Base-by-base conservation (phyloP, 345 rosid genomes). In the Citrus hindsii region DNA sequence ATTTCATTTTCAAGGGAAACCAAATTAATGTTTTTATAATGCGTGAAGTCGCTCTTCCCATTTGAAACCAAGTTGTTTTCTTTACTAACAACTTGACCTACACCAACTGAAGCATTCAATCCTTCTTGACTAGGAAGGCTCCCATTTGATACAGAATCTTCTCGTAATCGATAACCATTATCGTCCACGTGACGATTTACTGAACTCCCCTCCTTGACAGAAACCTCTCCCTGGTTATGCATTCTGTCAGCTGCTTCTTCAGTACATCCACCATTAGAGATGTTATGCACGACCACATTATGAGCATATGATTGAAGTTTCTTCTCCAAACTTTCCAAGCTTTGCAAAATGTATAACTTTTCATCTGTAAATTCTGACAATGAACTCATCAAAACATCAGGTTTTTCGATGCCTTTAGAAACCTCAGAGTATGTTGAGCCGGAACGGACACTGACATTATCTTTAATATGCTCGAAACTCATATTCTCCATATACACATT, bases 1-100 rank as follows among this genome's bases (percentile, higher is more conserved):
- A 86, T 79, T 85, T 89, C 90, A 64, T 80, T 86, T 83, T 77
- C 80, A 33, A 85, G 81, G 69, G 81, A 73, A 13, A 67, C 80
- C 73, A 84, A 48, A 71, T 81, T 83, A 62, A n/a, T 70, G 59
- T 84, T 81, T 56, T 64, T 19, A 9, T 60, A 27, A 32, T 61
- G 79, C n/a, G 22, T 65, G 40, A 56, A 28, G 55, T 35, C 33
- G 3, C 71, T 76, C 25, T 61, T 64, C 6, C 76, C 83, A 12
- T 71, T 56, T 21, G 77, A 42, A 51, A 66, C 64, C 30, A 18
- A 27, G 55, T 66, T 71, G 5, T 62, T 46, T 77, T 66, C 79
- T 33, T 55, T 25, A 10, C 65, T 28, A 71, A 30, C 28, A 58
- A 71, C 32, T 71, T 71, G 46, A 59, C 75, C 71, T 62, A 69